These are phyloP conservation scores for Lactifluus hygrophoroides DNA, from an alignment of 768 basidiomycete species.

Conservation along the genomic window DNA sequence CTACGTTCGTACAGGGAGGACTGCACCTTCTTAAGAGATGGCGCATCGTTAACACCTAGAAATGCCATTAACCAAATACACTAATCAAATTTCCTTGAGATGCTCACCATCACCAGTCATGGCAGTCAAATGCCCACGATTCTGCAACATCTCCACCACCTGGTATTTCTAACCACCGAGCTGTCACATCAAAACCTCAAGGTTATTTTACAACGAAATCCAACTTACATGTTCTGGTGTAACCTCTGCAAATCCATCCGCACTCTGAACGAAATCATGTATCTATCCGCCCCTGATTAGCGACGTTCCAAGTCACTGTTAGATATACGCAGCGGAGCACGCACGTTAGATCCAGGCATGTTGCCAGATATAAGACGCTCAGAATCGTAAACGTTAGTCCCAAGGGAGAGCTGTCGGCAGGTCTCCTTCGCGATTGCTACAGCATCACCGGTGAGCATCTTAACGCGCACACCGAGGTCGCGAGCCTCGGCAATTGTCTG, in stretches of 20 bases:
- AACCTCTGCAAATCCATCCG: constrained; percentile 45
- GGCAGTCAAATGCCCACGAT: constrained; percentile 34
- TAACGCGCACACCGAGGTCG: constrained; percentile 36
- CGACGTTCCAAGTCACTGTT: neutral
- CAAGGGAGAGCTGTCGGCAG: constrained; percentile 36
- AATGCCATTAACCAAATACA: constrained; percentile 3
- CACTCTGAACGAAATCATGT: constrained; percentile 39
- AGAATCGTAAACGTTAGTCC: constrained; percentile 40
- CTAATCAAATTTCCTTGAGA: neutral
- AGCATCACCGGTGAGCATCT: constrained; percentile 46
- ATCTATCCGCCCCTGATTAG: constrained; percentile 19
- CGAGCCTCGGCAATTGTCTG: constrained; percentile 38
- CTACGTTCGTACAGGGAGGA: constrained; percentile 15
- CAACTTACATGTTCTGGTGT: constrained; percentile 37
- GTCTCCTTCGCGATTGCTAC: constrained; percentile 43
- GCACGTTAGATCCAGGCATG: constrained; percentile 34
- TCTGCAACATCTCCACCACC: constrained; percentile 34
- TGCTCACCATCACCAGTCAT: constrained; percentile 36
- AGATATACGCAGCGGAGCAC: neutral
- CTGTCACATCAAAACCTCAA: neutral
- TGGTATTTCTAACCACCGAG: constrained; percentile 20
- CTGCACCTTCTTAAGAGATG: constrained; percentile 26
- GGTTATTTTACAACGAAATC: neutral
- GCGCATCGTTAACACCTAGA: constrained; percentile 27
- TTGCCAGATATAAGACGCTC: constrained; percentile 36